Evolutionary conservation across 225 moss, liverwort and hornwort species (phyloP).

Genomic region (Polytrichum formosum): DNA sequence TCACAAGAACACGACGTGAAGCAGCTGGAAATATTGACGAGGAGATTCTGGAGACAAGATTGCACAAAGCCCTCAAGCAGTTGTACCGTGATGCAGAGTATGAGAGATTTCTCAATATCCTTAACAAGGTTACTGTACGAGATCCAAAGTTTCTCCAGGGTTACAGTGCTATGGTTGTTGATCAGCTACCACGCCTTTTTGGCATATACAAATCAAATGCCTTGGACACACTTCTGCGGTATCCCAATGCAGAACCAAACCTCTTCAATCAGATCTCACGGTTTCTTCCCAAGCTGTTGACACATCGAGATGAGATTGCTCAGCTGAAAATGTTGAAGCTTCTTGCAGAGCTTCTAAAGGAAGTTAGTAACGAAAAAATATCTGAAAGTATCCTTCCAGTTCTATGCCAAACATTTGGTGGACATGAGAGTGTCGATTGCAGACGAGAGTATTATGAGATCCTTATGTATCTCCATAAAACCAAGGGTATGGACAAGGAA

Average conservation of each 20-base stretch:
- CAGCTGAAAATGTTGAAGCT: constrained; percentile 76
- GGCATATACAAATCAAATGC: constrained; percentile 68
- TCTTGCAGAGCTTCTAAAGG: constrained; percentile 60
- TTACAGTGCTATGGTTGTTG: constrained; percentile 63
- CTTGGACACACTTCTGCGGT: constrained; percentile 69
- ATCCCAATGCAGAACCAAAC: constrained; percentile 51
- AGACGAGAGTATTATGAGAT: constrained; percentile 68
- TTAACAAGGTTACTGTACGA: constrained; percentile 68
- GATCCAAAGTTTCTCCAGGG: constrained; percentile 58
- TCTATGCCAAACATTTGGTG: constrained; percentile 69
- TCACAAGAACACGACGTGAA: constrained; percentile 53
- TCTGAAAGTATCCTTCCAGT: constrained; percentile 55
- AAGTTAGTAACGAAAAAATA: constrained; percentile 43
- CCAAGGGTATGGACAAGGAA: constrained; percentile 36
- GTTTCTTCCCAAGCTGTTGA: constrained; percentile 58
- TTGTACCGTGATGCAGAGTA: constrained; percentile 62
- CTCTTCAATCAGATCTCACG: constrained; percentile 57
- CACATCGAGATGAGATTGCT: constrained; percentile 77
- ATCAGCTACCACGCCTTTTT: constrained; percentile 76
- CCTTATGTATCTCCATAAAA: constrained; percentile 57
- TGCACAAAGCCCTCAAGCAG: constrained; percentile 55
- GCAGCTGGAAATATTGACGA: constrained; percentile 10
- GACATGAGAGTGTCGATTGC: constrained; percentile 73
- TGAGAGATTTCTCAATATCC: constrained; percentile 80
- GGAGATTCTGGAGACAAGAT: constrained; percentile 57